Conservation (phyloP, 2,329 filamentous ascomycete genomes). For the Torrubiellomyces zombiae region DNA sequence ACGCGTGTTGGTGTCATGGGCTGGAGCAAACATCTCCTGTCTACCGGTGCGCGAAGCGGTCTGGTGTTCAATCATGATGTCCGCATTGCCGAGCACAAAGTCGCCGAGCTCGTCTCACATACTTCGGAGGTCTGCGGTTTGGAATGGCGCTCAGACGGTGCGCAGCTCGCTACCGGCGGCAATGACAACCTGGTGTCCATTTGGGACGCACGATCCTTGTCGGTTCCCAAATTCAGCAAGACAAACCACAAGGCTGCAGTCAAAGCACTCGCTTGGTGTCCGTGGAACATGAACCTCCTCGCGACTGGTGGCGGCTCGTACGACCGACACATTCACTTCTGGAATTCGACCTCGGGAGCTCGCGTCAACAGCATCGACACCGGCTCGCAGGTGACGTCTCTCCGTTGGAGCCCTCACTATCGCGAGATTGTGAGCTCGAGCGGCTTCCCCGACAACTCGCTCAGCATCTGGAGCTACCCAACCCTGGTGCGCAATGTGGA, state of each 20-base stretch:
- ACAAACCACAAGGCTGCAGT: constrained; percentile 98
- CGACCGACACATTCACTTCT: constrained; percentile 98
- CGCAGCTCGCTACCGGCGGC: constrained; percentile 90
- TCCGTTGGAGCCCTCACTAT: constrained; percentile 93
- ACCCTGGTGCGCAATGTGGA: constrained; percentile 94
- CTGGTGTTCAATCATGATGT: constrained; percentile 98
- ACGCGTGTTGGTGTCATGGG: constrained; percentile 95
- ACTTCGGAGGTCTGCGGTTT: constrained; percentile 96
- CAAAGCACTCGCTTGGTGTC: constrained; percentile 97
- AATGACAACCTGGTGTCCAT: constrained; percentile 99
- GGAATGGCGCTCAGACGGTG: constrained; percentile 92
- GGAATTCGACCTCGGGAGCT: constrained; percentile 96
- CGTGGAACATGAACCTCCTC: constrained; percentile 94
- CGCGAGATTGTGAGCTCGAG: constrained; percentile 96
- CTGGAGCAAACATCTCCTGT: constrained; percentile 97
- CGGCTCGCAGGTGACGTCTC: constrained; percentile 88
- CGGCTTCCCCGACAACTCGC: constrained; percentile 96
- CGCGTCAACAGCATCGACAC: constrained; percentile 99
- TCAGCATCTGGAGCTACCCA: constrained; percentile 98
- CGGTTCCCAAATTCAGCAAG: constrained; percentile 96
- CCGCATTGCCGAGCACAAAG: constrained; percentile 92
- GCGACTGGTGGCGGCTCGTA: constrained; percentile 93
- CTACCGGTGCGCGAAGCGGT: constrained; percentile 84
- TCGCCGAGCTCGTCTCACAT: constrained; percentile 90
- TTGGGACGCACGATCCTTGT: constrained; percentile 90